A percentile compares a stretch with the other conserved stretches of the same genome.
These are phyloP conservation scores for Podospora conica DNA, from an alignment of 495 filamentous ascomycete genomes.

Conservation along the genomic window DNA sequence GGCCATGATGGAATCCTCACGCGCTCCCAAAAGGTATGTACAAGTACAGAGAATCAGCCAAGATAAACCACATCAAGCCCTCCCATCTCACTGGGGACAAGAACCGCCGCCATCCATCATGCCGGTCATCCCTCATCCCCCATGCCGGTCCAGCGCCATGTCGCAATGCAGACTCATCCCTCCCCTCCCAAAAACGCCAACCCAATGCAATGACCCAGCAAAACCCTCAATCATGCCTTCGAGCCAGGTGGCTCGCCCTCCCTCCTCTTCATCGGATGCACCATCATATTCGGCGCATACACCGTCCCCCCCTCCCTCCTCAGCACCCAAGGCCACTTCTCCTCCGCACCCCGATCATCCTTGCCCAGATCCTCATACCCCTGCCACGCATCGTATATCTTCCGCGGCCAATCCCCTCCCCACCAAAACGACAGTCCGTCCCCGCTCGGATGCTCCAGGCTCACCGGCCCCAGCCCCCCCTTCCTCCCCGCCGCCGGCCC, in stretches of 20 bases:
- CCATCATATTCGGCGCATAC: conserved; percentile 26
- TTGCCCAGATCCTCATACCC: conserved; percentile 14
- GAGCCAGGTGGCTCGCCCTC: not conserved
- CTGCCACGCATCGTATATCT: conserved; percentile 23
- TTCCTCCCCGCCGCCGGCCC: conserved; percentile 22
- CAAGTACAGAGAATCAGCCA: not conserved
- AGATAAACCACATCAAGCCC: not conserved
- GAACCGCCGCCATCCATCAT: too few relatives aligned
- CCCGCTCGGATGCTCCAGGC: conserved; percentile 19
- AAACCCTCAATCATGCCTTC: not conserved
- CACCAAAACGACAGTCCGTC: conserved; percentile 29
- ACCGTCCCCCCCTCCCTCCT: conserved; percentile 19
- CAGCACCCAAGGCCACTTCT: conserved; percentile 22
- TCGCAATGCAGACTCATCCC: not conserved
- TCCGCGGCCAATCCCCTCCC: conserved; percentile 25
- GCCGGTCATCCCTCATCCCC: too few relatives aligned
- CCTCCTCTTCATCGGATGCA: conserved; percentile 31
- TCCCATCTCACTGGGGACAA: not conserved
- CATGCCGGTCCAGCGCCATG: not conserved
- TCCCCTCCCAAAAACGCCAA: not conserved
- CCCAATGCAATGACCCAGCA: not conserved
- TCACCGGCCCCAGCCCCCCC: conserved; percentile 23
- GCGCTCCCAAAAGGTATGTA: not conserved
- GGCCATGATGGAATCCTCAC: not conserved
- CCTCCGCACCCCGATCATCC: too few relatives aligned